These are phyloP conservation scores for Apiospora marii DNA, from an alignment of 2,329 filamentous ascomycete genomes.

Conservation along the genomic window DNA sequence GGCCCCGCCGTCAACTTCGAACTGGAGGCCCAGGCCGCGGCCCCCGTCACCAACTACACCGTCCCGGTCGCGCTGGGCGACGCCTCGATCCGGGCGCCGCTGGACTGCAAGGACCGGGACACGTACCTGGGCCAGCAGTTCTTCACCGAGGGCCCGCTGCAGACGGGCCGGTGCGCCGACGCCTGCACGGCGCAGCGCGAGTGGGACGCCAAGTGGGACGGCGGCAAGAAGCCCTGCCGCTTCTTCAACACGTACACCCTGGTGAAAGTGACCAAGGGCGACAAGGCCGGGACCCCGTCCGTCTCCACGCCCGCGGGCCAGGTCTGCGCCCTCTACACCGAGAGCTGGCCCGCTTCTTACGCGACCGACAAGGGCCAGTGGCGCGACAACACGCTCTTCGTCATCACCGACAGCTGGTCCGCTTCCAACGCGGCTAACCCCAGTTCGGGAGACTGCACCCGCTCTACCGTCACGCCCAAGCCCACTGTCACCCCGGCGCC, in stretches of 20 bases:
- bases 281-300: not conserved
- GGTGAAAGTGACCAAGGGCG: not conserved
- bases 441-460: not conserved
- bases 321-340: slow-evolving; percentile 39
- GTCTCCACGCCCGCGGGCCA: not conserved
- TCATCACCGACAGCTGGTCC: slow-evolving; percentile 30
- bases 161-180: not conserved
- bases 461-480: not conserved
- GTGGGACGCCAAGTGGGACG: not conserved
- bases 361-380: slow-evolving; percentile 37
- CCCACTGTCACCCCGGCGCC: not conserved
- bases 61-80: not conserved
- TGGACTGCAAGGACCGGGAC: slow-evolving; percentile 9
- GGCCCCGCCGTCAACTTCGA: not conserved
- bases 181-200: not conserved
- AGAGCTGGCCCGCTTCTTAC: slow-evolving; percentile 38
- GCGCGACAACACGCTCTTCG: slow-evolving; percentile 32
- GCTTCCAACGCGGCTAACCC: slow-evolving; percentile 29
- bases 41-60: not conserved
- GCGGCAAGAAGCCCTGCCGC: not conserved
- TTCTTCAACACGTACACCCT: slow-evolving; percentile 22
- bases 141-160: not conserved
- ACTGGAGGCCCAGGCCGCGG: not conserved
- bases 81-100: not conserved
- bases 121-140: slow-evolving; percentile 9